Percentiles rank a stretch among this genome's conserved stretches.
These are phyloP conservation scores for Apiospora hydei DNA, from an alignment of 2,329 filamentous ascomycete genomes.

Conservation along the genomic window DNA sequence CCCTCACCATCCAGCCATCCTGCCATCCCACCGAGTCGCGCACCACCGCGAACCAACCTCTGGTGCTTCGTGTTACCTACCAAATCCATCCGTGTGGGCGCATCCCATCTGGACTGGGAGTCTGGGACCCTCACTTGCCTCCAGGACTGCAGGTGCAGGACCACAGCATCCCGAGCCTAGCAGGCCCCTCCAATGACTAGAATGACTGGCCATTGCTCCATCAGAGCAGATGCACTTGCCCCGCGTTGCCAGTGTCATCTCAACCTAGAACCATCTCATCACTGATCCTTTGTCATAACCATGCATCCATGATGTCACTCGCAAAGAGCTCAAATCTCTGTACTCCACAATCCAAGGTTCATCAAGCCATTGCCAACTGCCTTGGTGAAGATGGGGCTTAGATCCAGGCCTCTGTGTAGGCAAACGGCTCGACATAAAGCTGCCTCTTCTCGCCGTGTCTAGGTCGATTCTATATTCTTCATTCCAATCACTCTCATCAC, in stretches of 20 bases:
- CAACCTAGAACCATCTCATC: slow-evolving; percentile 10
- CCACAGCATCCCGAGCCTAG: slow-evolving; percentile 27
- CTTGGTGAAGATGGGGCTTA: not conserved
- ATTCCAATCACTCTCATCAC: not conserved
- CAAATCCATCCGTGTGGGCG: not conserved
- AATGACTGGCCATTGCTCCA: slow-evolving; percentile 7
- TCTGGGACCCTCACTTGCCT: not conserved
- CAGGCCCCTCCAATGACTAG: slow-evolving; percentile 19
- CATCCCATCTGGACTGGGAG: too few relatives aligned
- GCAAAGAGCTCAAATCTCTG: not conserved
- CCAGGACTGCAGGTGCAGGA: too few relatives aligned
- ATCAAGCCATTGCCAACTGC: not conserved
- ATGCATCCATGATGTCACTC: slow-evolving; percentile 30
- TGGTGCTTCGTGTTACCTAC: not conserved
- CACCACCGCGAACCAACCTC: not conserved
- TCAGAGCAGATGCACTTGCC: not conserved
- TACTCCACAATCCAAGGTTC: slow-evolving; percentile 19
- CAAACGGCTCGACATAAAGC: slow-evolving; percentile 17
- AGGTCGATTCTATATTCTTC: not conserved
- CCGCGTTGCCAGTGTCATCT: slow-evolving; percentile 21
- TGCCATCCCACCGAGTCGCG: not conserved
- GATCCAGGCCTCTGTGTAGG: not conserved
- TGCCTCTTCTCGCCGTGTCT: slow-evolving; percentile 13
- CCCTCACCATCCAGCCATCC: not conserved
- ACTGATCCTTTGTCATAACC: slow-evolving; percentile 26